Evolutionary conservation across 768 basidiomycete species (phyloP).

Genomic region (Hygrophorus russula): DNA sequence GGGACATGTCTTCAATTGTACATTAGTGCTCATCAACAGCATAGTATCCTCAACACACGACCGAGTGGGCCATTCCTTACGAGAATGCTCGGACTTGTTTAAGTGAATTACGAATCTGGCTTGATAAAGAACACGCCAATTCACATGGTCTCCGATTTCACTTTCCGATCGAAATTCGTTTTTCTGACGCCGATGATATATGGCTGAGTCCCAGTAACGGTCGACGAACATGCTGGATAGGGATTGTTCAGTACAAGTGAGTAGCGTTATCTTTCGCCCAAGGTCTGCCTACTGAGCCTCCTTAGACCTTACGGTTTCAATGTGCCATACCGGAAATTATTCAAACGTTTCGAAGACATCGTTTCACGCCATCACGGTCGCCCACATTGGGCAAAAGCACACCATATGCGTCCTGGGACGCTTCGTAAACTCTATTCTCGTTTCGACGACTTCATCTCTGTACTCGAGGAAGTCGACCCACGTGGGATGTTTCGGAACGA

Average conservation of each 20-base stretch:
- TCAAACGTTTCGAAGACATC: conserved; percentile 66
- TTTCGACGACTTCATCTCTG: conserved; percentile 64
- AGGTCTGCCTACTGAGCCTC: conserved; percentile 1
- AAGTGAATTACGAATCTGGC: conserved; percentile 58
- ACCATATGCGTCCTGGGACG: conserved; percentile 51
- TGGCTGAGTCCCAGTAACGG: conserved; percentile 88
- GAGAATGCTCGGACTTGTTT: conserved; percentile 56
- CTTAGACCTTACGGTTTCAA: conserved; percentile 78
- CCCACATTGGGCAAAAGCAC: conserved; percentile 97
- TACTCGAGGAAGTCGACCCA: conserved; percentile 65
- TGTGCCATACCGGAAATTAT: conserved; percentile 72
- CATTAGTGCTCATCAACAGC: conserved; percentile 6
- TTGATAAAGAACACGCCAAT: conserved; percentile 53
- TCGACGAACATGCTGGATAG: conserved; percentile 82
- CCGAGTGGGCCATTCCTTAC: conserved; percentile 89
- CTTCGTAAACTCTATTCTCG: conserved; percentile 67
- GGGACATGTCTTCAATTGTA: neutral
- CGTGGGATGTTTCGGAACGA: conserved; percentile 74
- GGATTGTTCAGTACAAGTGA: conserved; percentile 95
- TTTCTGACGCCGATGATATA: conserved; percentile 80
- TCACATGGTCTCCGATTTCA: conserved; percentile 75
- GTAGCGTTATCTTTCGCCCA: conserved; percentile 17
- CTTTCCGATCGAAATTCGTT: conserved; percentile 89
- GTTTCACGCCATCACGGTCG: conserved; percentile 60
- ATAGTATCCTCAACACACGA: conserved; percentile 87